phyloP scores from a whole-genome alignment of 176 grass and related monocot species.

The Tuctoria greenei region DNA sequence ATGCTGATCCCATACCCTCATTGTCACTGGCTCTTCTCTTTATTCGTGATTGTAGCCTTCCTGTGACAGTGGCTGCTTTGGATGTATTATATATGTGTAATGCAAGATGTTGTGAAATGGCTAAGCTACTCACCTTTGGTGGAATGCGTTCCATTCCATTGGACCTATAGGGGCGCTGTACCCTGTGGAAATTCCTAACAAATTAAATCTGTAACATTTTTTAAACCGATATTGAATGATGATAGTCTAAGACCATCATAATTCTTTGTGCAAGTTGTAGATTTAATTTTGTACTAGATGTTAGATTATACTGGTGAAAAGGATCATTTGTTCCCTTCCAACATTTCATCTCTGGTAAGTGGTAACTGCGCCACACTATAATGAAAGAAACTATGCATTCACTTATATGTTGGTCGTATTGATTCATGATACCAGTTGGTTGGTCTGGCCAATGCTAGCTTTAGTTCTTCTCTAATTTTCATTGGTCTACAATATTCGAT shows the following conservation, averaged over 20 bases:
- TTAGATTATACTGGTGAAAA: background rate
- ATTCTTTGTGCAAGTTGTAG: background rate
- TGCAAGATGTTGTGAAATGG: background rate
- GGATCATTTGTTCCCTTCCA: background rate
- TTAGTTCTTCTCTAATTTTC: background rate
- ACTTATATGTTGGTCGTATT: background rate
- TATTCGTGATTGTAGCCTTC: background rate
- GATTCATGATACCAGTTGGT: background rate
- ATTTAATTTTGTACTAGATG: background rate
- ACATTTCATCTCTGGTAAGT: background rate
- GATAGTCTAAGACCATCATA: background rate
- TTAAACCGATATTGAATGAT: background rate
- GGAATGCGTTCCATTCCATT: background rate
- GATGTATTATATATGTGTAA: background rate
- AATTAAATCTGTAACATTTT: background rate
- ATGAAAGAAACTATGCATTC: background rate
- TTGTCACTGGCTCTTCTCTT: background rate
- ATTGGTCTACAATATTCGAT: conserved; percentile 6
- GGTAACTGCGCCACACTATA: background rate
- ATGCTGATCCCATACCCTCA: background rate
- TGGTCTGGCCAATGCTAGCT: background rate
- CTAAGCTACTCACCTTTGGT: background rate
- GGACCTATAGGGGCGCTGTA: no score
- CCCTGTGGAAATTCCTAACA: background rate
- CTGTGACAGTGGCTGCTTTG: background rate